Base-by-base conservation (phyloP, 129 eudicot genomes). In the Rutidosis leptorrhynchoides region DNA sequence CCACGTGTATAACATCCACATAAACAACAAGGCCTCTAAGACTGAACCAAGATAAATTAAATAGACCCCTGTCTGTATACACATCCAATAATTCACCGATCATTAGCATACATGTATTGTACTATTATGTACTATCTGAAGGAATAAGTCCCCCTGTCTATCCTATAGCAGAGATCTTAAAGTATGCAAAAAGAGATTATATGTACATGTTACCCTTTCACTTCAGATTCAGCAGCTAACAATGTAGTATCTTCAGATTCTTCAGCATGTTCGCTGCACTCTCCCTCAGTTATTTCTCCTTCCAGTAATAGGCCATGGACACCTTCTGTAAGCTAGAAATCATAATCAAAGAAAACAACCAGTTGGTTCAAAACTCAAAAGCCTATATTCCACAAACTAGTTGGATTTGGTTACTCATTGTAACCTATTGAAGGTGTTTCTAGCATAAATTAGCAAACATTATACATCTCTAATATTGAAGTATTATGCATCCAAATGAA, bases 151-250 rank as follows among this genome's bases (percentile, higher is more conserved):
- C 30, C 48, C 29, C 22, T 6, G 30, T 43, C 21, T 22, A 52
- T 48, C 23, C 46, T 70, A 62, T n/a, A 40, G 62, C 10, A 67
- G 15, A 51, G 3, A 45, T 23, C n/a, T n/a, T n/a, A 26, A 23
- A 22, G 62, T 65, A 64, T 57, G 63, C 27, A 70, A 26, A 10
- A 70, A 7, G 59, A 14, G 57, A 71, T 59, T 33, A 60, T 55
- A 74, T 17, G 69, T 64, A 49, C 23, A 58, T 15, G 45, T 51
- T 59, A 88, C 96, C 96, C 69, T 43, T 57, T 23, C 40, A 74
- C 61, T 63, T 42, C 58, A 35, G 84, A 42, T 65, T 40, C 78
- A 55, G 66, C 42, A 2, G 79, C 58, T 51, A 80, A 64, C 45
- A 64, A 65, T 15, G 24, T 60, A 28, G 61, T 69, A 74, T 29